Conservation (phyloP, 768 basidiomycete species). For the Podaxis mareebaensis region DNA sequence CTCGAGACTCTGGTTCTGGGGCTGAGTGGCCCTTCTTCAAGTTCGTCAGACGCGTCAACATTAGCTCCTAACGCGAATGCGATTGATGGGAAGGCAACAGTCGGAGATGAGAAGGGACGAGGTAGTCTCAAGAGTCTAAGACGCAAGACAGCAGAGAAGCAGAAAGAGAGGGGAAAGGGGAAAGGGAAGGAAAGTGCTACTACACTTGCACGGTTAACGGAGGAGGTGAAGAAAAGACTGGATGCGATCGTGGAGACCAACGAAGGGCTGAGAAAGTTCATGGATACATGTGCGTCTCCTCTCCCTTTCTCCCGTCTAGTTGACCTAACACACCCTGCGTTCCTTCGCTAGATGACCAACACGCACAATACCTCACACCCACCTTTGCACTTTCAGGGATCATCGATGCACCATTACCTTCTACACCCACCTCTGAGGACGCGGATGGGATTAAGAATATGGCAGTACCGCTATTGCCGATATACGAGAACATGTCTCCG, state of each 20-base stretch:
- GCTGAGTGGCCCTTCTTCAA: slow-evolving; percentile 33
- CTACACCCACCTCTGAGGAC: slow-evolving; percentile 22
- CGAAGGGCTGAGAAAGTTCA: slow-evolving; percentile 73
- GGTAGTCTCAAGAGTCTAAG: not conserved
- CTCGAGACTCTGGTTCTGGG: slow-evolving; percentile 77
- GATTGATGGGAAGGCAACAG: slow-evolving; percentile 33
- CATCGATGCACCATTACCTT: slow-evolving; percentile 25
- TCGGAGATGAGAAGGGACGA: slow-evolving; percentile 29
- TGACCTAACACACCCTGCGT: slow-evolving; percentile 1
- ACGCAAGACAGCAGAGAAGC: slow-evolving; percentile 33
- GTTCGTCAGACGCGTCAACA: not conserved
- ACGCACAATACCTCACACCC: slow-evolving; percentile 73
- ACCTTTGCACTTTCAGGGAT: slow-evolving; percentile 74
- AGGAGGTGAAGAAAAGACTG: slow-evolving; percentile 59
- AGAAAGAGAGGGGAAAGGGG: slow-evolving; percentile 22
- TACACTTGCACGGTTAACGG: slow-evolving; percentile 58
- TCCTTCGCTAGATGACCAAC: slow-evolving; percentile 61
- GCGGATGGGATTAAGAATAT: slow-evolving; percentile 1
- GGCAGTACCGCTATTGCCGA: slow-evolving; percentile 29
- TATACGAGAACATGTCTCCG: slow-evolving; percentile 65
- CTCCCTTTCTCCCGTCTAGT: slow-evolving; percentile 3
- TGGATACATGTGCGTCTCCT: slow-evolving; percentile 63
- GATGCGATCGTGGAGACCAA: slow-evolving; percentile 61
- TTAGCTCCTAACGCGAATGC: not conserved
- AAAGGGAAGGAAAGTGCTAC: slow-evolving; percentile 43